phyloP scores from a whole-genome alignment of 495 filamentous ascomycete species.

The Gamarada debralockiae region DNA sequence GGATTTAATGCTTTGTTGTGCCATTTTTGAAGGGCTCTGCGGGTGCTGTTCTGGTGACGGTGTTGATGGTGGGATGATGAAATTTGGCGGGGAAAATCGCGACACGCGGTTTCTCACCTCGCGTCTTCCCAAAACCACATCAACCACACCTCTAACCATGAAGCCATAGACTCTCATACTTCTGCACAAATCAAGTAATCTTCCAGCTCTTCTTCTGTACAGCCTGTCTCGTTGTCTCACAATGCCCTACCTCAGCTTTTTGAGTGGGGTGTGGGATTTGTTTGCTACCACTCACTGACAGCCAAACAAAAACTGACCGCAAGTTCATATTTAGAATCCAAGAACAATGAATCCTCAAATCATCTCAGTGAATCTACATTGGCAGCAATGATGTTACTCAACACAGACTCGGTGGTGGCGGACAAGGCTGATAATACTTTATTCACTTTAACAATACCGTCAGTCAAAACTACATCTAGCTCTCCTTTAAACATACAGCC shows the following conservation, averaged over 20 bases:
- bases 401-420: neutral
- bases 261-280: constrained; percentile 5
- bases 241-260: constrained; percentile 9
- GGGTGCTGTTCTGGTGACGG: neutral
- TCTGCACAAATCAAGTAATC: neutral
- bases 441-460: too few species aligned
- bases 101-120: neutral
- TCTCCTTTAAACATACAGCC: too few species aligned
- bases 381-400: neutral
- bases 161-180: neutral
- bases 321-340: neutral
- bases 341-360: neutral
- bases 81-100: neutral
- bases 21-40: too few species aligned
- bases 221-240: neutral
- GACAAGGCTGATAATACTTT: too few species aligned
- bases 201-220: neutral
- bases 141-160: too few species aligned
- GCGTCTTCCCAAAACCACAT: neutral
- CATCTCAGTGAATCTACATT: neutral
- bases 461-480: too few species aligned
- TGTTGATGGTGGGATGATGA: neutral
- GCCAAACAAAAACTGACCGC: neutral
- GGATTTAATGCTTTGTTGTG: constrained; percentile 52
- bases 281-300: constrained; percentile 11